These are phyloP conservation scores for Nakaseomyces kungkrabaensis DNA, from an alignment of 1,139 yeast species.

Conservation along the genomic window DNA sequence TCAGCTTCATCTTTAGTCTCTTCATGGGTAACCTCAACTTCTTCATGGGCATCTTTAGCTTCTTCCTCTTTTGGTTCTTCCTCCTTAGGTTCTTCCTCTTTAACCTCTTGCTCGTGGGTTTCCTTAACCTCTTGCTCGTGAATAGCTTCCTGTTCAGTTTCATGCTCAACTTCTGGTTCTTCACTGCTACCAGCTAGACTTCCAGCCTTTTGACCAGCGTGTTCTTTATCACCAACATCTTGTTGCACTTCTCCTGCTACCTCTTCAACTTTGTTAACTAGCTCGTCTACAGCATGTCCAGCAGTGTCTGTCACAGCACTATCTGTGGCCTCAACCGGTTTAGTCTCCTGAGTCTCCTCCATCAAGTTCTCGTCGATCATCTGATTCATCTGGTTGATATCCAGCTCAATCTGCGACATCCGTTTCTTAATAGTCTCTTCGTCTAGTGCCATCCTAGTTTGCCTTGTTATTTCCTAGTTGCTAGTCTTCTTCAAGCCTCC, in stretches of 20 bases:
- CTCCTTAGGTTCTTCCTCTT: too few relatives aligned
- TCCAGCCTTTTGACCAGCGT: background rate
- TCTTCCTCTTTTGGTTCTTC: background rate
- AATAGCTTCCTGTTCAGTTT: too few relatives aligned
- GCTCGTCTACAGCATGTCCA: background rate
- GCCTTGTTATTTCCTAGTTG: too few relatives aligned
- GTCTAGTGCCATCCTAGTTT: constrained; percentile 11
- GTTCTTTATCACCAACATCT: background rate
- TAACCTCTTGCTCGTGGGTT: too few relatives aligned
- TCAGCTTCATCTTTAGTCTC: background rate
- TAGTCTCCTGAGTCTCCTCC: constrained; percentile 3
- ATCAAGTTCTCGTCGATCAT: constrained; percentile 26
- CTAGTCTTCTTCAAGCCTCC: background rate
- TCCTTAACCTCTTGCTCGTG: too few relatives aligned
- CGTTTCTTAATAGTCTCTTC: constrained; percentile 24
- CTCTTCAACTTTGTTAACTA: background rate
- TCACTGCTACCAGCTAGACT: background rate
- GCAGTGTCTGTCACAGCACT: constrained; percentile 2
- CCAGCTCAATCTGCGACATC: constrained; percentile 28
- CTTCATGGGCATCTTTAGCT: background rate
- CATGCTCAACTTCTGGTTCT: too few relatives aligned
- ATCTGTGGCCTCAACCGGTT: background rate
- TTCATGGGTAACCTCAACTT: background rate
- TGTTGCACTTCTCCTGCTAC: background rate
- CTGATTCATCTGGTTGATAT: constrained; percentile 28